phyloP scores from a whole-genome alignment of 306 rosid species.

The Glycine latifolia region DNA sequence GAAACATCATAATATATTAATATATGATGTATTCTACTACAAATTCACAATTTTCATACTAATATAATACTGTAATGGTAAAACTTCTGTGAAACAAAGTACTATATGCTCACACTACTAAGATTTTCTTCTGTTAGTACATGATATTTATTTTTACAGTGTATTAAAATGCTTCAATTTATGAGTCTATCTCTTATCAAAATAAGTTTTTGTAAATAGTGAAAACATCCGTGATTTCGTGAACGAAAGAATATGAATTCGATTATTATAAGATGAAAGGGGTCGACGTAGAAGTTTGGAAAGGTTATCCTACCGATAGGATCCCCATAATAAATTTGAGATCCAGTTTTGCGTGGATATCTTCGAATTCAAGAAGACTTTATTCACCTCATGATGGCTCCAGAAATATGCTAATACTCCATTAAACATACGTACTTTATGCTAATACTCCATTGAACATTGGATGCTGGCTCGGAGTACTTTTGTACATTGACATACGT shows the following conservation, averaged over 20 bases:
- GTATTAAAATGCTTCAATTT: not conserved
- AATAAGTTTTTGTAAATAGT: too few relatives aligned
- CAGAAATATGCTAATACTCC: not conserved
- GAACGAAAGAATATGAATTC: not conserved
- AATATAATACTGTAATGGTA: too few relatives aligned
- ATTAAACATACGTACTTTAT: too few relatives aligned
- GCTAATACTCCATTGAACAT: too few relatives aligned
- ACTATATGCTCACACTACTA: not conserved
- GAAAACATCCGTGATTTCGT: not conserved
- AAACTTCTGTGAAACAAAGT: not conserved
- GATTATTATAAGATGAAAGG: not conserved
- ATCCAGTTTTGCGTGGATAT: not conserved
- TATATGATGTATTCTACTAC: not conserved
- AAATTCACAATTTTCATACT: not conserved
- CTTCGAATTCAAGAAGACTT: not conserved
- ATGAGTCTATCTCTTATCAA: not conserved
- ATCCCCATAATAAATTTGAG: not conserved
- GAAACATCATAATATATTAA: not conserved
- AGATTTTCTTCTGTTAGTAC: not conserved
- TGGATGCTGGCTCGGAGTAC: too few relatives aligned
- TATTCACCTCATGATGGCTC: not conserved
- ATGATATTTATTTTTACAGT: not conserved
- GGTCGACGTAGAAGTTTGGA: not conserved
- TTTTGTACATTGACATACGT: not conserved
- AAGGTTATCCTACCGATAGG: slow-evolving; percentile 1